phyloP scores from a whole-genome alignment of 2,329 filamentous ascomycete species.

The Penicillium sp. region DNA sequence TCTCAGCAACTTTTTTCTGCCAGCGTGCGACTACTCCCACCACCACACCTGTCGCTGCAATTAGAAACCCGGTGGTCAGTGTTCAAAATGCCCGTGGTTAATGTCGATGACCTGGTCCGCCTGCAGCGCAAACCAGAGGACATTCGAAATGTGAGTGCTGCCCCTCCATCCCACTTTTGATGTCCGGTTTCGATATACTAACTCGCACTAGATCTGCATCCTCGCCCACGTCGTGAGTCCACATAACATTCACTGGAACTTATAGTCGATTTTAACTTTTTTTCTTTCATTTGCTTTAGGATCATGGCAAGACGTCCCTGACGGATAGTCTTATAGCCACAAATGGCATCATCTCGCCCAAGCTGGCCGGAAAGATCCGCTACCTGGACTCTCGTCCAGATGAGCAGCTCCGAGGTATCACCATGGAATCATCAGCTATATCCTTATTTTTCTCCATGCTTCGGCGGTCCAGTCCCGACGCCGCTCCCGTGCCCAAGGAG shows the following conservation, averaged over 20 bases:
- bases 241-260: neutral
- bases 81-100: constrained; percentile 79
- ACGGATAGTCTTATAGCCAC: constrained; percentile 94
- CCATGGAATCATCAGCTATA: constrained; percentile 99
- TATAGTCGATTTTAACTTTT: neutral
- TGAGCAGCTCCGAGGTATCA: constrained; percentile 92
- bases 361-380: constrained; percentile 93
- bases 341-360: constrained; percentile 98
- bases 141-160: constrained; percentile 75
- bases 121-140: constrained; percentile 83
- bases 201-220: constrained; percentile 71
- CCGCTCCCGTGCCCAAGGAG: constrained; percentile 68
- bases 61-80: constrained; percentile 11
- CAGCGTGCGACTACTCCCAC: constrained; percentile 10
- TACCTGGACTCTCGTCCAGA: constrained; percentile 95
- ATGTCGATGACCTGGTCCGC: constrained; percentile 79
- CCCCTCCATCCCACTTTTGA: constrained; percentile 31
- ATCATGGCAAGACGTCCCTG: constrained; percentile 97
- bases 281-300: constrained; percentile 44
- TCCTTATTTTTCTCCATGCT: constrained; percentile 93
- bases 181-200: constrained; percentile 25
- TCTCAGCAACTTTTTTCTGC: constrained; percentile 23
- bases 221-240: constrained; percentile 77
- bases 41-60: constrained; percentile 8
- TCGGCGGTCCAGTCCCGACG: constrained; percentile 64